Base-by-base conservation (phyloP, 805 yeast genomes). In the Lachancea sp. region DNA sequence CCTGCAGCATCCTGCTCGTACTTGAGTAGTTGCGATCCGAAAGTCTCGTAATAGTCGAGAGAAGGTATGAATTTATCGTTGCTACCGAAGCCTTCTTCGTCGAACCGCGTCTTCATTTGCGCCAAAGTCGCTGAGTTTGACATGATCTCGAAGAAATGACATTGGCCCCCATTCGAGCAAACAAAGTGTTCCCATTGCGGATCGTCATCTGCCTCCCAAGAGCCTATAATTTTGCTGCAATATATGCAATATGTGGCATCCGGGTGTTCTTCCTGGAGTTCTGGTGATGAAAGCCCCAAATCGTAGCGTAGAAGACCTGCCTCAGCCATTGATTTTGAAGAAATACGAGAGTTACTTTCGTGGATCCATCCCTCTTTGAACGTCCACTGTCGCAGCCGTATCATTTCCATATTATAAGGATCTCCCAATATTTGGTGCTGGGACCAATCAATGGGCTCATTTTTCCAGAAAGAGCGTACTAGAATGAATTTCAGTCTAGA, bases 241-340 rank as follows among this genome's bases (percentile, higher is more conserved):
- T 70, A 66, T 44, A 72, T 73, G 60, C 91, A 84, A 13, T 78
- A 70, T 9, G 76, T 76, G 42, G 78, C 71, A 53, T 78, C 81
- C 3, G 57, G 57, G 41, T 67, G 60, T 27, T 66, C 62, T 44
- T 70, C 65, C 2, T 33, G 43, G 3, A 39, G 33, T 26, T 29
- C 38, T 6, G 43, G 38, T 11, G 38, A 34, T 10, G 39, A 11
- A 69, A 66, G 27, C 80, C 89, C 39, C 73, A 71, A 59, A 66
- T 83, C 62, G 67, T 77, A 65, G n/a, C 53, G 55, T 13, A 58
- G 36, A 15, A 83, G 78, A 0, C 91, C 90, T 16, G 77, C 71
- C 40, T 67, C 67, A 1, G 81, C 81, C 67, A 82, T 56, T 25
- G 57, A 52, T 11, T 56, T 60, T 2, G 58, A 36, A 10, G 45